A percentile compares a stretch with the other conserved stretches of the same genome.
These are phyloP conservation scores for Debaryomycetaceae sp. DNA, from an alignment of 1,139 yeast genomes.

Conservation along the genomic window DNA sequence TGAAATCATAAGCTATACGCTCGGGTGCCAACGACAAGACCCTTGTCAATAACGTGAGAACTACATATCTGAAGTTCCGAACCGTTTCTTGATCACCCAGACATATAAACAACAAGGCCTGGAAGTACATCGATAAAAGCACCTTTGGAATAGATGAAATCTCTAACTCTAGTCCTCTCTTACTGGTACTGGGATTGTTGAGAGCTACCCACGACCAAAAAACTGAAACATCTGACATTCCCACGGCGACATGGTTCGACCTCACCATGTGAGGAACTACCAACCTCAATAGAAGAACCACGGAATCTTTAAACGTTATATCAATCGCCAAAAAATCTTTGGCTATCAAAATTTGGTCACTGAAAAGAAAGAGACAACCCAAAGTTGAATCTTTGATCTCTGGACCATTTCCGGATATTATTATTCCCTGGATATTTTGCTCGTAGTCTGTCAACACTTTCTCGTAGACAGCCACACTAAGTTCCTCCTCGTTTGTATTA, in stretches of 20 bases:
- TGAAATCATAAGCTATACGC: conserved; percentile 53
- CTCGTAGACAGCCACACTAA: conserved; percentile 31
- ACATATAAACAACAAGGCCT: conserved; percentile 27
- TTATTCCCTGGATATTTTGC: conserved; percentile 21
- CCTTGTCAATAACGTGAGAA: conserved; percentile 51
- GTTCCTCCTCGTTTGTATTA: conserved; percentile 22
- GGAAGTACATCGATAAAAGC: conserved; percentile 31
- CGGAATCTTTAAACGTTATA: conserved; percentile 30
- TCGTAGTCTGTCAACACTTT: conserved; percentile 33
- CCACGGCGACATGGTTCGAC: conserved; percentile 17
- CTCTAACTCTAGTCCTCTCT: conserved; percentile 24
- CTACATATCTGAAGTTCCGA: conserved; percentile 24
- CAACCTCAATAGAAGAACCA: conserved; percentile 30
- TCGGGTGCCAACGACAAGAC: conserved; percentile 57
- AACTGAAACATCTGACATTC: conserved; percentile 27
- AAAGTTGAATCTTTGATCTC: conserved; percentile 26
- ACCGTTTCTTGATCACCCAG: conserved; percentile 4
- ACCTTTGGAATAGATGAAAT: conserved; percentile 29
- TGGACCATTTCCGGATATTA: conserved; percentile 24
- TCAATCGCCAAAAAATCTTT: conserved; percentile 13
- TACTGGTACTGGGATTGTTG: conserved; percentile 16
- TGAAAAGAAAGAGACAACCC: conserved; percentile 29
- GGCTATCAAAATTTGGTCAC: conserved; percentile 18
- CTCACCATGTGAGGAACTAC: conserved; percentile 38
- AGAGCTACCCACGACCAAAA: conserved; percentile 44